phyloP scores from a whole-genome alignment of 2,329 filamentous ascomycete species.

The Aspergillus sp. region DNA sequence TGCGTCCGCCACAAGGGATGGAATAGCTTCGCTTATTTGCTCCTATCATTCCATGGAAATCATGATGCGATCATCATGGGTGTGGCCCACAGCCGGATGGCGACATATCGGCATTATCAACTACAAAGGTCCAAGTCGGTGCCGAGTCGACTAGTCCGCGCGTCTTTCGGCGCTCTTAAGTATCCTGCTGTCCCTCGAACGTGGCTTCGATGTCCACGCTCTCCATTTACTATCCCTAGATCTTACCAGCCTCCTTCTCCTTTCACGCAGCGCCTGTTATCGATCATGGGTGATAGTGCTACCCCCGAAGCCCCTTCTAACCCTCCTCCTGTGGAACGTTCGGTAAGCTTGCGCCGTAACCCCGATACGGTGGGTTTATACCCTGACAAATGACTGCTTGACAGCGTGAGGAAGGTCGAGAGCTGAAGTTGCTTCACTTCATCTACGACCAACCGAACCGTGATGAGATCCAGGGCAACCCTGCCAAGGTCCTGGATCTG shows the following conservation, averaged over 20 bases:
- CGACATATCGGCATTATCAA: not conserved
- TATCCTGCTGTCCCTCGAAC: not conserved
- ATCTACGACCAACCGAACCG: constrained; percentile 64
- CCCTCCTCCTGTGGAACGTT: not conserved
- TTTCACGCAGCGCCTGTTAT: not conserved
- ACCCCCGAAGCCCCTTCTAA: constrained; percentile 1
- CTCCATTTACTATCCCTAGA: not conserved
- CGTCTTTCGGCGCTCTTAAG: not conserved
- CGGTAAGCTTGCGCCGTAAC: not conserved
- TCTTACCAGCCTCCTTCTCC: not conserved
- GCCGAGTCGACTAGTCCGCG: not conserved
- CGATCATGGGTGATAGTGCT: constrained; percentile 2
- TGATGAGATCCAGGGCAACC: constrained; percentile 64
- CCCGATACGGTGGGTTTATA: no score
- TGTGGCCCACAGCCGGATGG: not conserved
- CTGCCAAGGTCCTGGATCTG: constrained; percentile 62
- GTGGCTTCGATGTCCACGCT: not conserved
- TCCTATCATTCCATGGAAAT: not conserved
- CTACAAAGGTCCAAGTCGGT: not conserved
- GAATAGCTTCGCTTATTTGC: not conserved
- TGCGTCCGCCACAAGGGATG: not conserved
- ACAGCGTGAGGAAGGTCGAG: constrained; percentile 65
- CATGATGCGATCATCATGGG: not conserved
- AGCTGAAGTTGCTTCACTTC: constrained; percentile 71
- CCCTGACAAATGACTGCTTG: not conserved